Conservation (phyloP, 2,329 filamentous ascomycete genomes). For the Colletotrichum tofieldiae region DNA sequence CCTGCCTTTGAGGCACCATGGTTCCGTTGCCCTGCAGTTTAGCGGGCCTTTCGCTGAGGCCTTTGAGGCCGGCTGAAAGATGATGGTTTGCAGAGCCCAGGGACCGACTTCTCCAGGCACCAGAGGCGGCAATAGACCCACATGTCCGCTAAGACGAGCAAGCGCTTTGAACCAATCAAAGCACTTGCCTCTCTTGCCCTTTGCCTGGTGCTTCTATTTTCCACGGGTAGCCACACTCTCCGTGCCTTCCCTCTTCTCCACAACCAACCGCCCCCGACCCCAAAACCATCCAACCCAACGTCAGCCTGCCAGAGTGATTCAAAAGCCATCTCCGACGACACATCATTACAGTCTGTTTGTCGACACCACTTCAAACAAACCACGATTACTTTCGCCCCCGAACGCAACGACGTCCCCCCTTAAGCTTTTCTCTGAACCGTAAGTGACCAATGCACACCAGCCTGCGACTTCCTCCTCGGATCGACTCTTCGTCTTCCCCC, state of each 20-base stretch:
- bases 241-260: constrained; percentile 23
- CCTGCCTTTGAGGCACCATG: not conserved
- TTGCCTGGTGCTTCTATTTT: constrained; percentile 9
- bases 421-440: not conserved
- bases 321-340: constrained; percentile 29
- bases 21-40: not conserved
- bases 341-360: constrained; percentile 1
- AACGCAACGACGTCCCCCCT: not conserved
- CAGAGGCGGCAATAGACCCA: not conserved
- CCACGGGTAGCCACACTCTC: constrained; percentile 23
- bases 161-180: constrained; percentile 8
- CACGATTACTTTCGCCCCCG: not conserved
- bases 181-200: not conserved
- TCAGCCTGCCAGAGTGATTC: constrained; percentile 22
- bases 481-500: not conserved
- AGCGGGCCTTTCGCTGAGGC: constrained; percentile 12
- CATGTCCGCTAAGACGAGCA: not conserved
- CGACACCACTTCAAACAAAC: not conserved
- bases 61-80: constrained; percentile 10
- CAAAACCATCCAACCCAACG: constrained; percentile 25
- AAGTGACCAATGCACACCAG: not conserved
- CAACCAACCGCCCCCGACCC: constrained; percentile 13
- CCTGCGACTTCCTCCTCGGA: not conserved
- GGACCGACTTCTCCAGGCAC: constrained; percentile 34
- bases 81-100: constrained; percentile 4